phyloP scores from a whole-genome alignment of 331 rosid species.

The Malus hybrid region DNA sequence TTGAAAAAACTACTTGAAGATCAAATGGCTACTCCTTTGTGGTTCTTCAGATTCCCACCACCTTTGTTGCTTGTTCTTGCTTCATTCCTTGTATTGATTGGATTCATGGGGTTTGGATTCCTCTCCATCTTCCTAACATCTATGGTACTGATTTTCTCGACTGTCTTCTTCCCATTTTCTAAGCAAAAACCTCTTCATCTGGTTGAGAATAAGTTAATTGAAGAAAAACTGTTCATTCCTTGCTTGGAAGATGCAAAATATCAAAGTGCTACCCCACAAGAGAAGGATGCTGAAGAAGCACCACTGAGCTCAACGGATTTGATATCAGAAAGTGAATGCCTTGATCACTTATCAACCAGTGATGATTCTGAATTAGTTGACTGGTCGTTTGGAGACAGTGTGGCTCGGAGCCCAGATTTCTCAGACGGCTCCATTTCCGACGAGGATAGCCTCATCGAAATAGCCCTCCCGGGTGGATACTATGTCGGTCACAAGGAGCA shows the following conservation, averaged over 20 bases:
- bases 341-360: constrained; percentile 30
- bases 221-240: constrained; percentile 10
- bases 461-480: constrained; percentile 65
- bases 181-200: constrained; percentile 19
- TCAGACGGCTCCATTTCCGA: constrained; percentile 90
- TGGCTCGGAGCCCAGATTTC: constrained; percentile 24
- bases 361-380: constrained; percentile 48
- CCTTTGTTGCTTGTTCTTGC: constrained; percentile 45
- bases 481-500: constrained; percentile 36
- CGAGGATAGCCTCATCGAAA: constrained; percentile 92
- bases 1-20: constrained; percentile 30
- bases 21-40: constrained; percentile 49
- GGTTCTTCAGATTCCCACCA: constrained; percentile 44
- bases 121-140: constrained; percentile 39
- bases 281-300: constrained; percentile 18
- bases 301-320: constrained; percentile 1
- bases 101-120: constrained; percentile 35
- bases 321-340: constrained; percentile 37
- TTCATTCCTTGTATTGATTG: constrained; percentile 38
- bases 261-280: background rate
- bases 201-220: constrained; percentile 15
- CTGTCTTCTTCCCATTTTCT: constrained; percentile 29
- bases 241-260: constrained; percentile 21
- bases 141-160: constrained; percentile 32
- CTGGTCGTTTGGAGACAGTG: constrained; percentile 24